Evolutionary conservation across 2,329 filamentous ascomycete genomes (phyloP).

Genomic region (Penicillium frequentans): DNA sequence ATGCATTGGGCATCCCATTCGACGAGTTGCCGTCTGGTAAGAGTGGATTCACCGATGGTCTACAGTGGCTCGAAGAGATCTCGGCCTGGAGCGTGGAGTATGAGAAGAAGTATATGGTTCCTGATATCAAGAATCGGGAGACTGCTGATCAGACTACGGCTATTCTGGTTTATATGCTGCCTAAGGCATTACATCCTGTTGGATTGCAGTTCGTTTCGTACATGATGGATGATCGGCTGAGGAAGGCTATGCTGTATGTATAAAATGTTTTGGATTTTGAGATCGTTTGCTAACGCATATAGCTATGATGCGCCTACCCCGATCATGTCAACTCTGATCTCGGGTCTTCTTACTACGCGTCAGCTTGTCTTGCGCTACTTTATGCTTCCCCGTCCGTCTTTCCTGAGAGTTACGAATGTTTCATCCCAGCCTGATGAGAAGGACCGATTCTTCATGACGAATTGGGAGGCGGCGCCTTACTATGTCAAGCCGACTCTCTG

Average conservation of each 20-base stretch:
- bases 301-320: slow-evolving; percentile 43
- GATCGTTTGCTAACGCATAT: not conserved
- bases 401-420: slow-evolving; percentile 39
- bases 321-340: slow-evolving; percentile 41
- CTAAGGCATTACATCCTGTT: slow-evolving; percentile 45
- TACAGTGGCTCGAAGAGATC: slow-evolving; percentile 56
- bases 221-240: slow-evolving; percentile 64
- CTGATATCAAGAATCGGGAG: slow-evolving; percentile 49
- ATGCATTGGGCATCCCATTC: slow-evolving; percentile 65
- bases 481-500: slow-evolving; percentile 61
- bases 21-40: slow-evolving; percentile 43
- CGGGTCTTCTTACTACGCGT: slow-evolving; percentile 52
- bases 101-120: slow-evolving; percentile 61
- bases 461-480: slow-evolving; percentile 65
- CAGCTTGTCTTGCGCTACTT: slow-evolving; percentile 60
- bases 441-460: slow-evolving; percentile 51
- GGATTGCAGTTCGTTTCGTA: slow-evolving; percentile 55
- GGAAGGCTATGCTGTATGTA: slow-evolving; percentile 65
- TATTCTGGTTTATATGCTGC: slow-evolving; percentile 61
- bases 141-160: slow-evolving; percentile 61
- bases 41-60: slow-evolving; percentile 49
- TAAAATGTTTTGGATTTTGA: too few species aligned
- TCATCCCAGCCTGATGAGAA: slow-evolving; percentile 53
- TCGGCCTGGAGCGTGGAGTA: slow-evolving; percentile 56
- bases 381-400: slow-evolving; percentile 56